phyloP scores from a whole-genome alignment of 352 stramenopile genomes.

The Globisporangium apiculatum region DNA sequence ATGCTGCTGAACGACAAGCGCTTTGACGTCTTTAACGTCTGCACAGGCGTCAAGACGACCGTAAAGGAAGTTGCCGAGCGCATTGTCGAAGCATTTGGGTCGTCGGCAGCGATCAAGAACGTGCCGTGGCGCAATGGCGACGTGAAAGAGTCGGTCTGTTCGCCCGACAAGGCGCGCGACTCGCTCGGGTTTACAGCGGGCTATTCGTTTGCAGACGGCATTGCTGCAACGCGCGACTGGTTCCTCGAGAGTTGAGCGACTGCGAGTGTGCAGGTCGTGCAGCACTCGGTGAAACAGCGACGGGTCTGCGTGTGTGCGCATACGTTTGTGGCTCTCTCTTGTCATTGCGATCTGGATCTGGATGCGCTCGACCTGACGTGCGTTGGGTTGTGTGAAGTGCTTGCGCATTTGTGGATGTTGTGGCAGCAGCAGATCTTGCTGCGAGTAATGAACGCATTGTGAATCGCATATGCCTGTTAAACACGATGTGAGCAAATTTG shows the following conservation, averaged over 20 bases:
- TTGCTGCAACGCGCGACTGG: constrained; percentile 73
- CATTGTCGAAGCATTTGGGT: constrained; percentile 66
- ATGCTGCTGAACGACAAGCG: constrained; percentile 60
- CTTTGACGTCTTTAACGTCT: constrained; percentile 85
- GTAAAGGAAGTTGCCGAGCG: constrained; percentile 54
- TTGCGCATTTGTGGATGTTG: too few relatives aligned
- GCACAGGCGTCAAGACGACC: constrained; percentile 66
- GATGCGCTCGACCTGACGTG: too few relatives aligned
- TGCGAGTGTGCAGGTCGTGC: background rate
- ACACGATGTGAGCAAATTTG: too few relatives aligned
- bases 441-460: too few relatives aligned
- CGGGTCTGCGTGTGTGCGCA: too few relatives aligned
- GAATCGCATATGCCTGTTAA: too few relatives aligned
- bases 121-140: constrained; percentile 66
- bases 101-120: constrained; percentile 57
- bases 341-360: too few relatives aligned
- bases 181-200: constrained; percentile 70
- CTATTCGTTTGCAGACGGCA: constrained; percentile 61
- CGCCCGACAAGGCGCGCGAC: constrained; percentile 43
- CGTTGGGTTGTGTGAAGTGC: too few relatives aligned
- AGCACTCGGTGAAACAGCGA: too few relatives aligned
- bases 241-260: constrained; percentile 31
- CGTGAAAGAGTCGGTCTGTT: constrained; percentile 80
- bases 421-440: too few relatives aligned
- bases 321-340: too few relatives aligned